Base-by-base conservation (phyloP, 2,329 filamentous ascomycete genomes). In the Sporothrix curviconia region DNA sequence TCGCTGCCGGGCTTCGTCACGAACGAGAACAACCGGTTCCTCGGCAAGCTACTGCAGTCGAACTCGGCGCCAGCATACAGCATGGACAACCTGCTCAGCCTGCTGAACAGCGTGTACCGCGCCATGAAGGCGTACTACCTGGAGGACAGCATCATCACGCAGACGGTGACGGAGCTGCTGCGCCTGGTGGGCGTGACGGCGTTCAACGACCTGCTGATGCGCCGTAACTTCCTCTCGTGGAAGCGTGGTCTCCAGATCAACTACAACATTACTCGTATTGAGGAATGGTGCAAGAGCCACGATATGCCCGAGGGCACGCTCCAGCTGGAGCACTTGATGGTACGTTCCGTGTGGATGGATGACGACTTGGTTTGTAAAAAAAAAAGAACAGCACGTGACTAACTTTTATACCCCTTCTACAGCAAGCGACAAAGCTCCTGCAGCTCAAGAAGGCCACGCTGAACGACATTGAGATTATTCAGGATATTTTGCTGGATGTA, bases 401-500 rank as follows among this genome's bases (percentile, higher is more conserved):
- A 63, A 74, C 66, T 54, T 54, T 17, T 25, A n/a, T n/a, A n/a
- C 17, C 28, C 17, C 12, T 24, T 6, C 7, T 47, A 64, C 61
- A 90, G 86, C 92, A 97, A 89, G 94, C 94, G 55, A 99, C 94
- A 19, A 99, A 99, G 77, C 85, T 99, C 63, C 80, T 99, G 63
- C 94, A 99, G 73, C 80, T 99, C 62, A 99, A 99, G 85, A 99
- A 99, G 78, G 94, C 94, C 8, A 99, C 94, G 1, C 76, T 99
- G 70, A 99, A 97, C 71, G 94, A 99, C 68, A 99, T 99, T 67
- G 94, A 99, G 75, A 99, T 99, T 67, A 99, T 99, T 68, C 94
- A 99, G 77, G 94, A 99, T 71, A 99, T 99, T 67, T n/a, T 99
- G 94, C 82, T 97, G 92, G 92, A 97, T 97, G 92, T 95, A 76